Base-by-base conservation (phyloP, 1,284 basidiomycete species). In the Schizophyllum commune region DNA sequence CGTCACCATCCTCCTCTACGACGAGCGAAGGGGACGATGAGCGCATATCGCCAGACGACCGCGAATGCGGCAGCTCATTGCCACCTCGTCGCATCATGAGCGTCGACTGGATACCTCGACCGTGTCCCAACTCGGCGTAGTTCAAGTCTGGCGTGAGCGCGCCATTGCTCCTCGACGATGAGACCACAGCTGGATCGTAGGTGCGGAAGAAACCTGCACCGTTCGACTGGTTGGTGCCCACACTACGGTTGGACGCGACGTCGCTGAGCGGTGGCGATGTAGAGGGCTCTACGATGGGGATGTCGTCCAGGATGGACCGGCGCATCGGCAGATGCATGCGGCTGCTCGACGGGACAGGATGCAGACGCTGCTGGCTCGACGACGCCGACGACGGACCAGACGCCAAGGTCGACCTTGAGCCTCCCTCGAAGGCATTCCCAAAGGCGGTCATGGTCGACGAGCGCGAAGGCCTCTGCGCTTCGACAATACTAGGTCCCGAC, bases 91-190 rank as follows among this genome's bases (percentile, higher is more conserved):
- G 66, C 54, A 68, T 60, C 60, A 65, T 58, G 54, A 60, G 22
- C 20, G 34, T 55, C n/a, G 63, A 65, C 20, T 75, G 77, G 32
- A 78, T 74, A 15, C 85, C 86, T 33, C 85, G 78, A 5, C 87
- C 88, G 67, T 89, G 88, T 8, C 89, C 89, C 62, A 89, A 85
- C 68, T 91, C 89, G 2, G 89, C 88, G 65, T 81, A 89, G 63
- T 87, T 79, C 57, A 89, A 76, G 67, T 91, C 89, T 17, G 88
- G 88, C 5, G 88, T 90, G 69, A 85, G 74, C 17, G 82, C 79
- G 39, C 86, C 86, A 65, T 80, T 81, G 62, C 77, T 79, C 55
- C 78, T 72, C 52, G 77, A 71, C 1, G 74, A 71, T 15, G 73
- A 70, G 1, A 65, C 53, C 33, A 65, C 66, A 22, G 73, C 69